Evolutionary conservation across 2,329 filamentous ascomycete genomes (phyloP).

Genomic region (Stagonosporopsis chrysanthemi): DNA sequence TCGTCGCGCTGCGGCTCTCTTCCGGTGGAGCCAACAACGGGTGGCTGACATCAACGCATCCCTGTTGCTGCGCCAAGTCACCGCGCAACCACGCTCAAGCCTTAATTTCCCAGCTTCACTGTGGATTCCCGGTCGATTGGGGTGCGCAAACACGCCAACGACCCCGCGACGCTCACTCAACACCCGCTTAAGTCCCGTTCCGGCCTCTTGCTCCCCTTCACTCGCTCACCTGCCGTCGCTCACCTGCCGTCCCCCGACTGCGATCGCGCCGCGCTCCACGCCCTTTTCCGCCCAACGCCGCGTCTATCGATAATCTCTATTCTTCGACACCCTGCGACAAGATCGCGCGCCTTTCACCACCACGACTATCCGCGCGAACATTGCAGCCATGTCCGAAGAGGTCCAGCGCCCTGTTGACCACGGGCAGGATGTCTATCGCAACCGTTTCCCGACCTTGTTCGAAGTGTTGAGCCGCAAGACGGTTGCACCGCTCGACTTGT

Average conservation of each 20-base stretch:
- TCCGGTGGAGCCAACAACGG: slow-evolving; percentile 15
- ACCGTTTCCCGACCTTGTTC: slow-evolving; percentile 90
- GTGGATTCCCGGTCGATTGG: slow-evolving; percentile 44
- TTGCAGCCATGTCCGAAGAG: slow-evolving; percentile 36
- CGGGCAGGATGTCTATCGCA: slow-evolving; percentile 60
- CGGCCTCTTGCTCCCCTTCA: slow-evolving; percentile 16
- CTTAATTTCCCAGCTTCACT: slow-evolving; percentile 30
- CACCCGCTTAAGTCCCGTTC: slow-evolving; percentile 13
- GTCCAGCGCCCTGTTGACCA: slow-evolving; percentile 22
- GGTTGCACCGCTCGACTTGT: slow-evolving; percentile 93
- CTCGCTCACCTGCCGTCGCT: slow-evolving; percentile 28
- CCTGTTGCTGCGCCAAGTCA: slow-evolving; percentile 43
- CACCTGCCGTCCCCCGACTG: slow-evolving; percentile 10
- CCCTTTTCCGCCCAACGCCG: slow-evolving; percentile 22
- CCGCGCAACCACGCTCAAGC: slow-evolving; percentile 23
- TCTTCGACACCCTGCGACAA: slow-evolving; percentile 24
- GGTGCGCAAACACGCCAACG: slow-evolving; percentile 30
- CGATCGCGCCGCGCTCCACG: slow-evolving; percentile 30
- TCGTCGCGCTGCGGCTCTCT: slow-evolving; percentile 9
- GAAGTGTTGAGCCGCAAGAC: slow-evolving; percentile 94
- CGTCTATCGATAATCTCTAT: slow-evolving; percentile 33
- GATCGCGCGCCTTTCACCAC: slow-evolving; percentile 30
- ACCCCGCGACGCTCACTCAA: slow-evolving; percentile 16
- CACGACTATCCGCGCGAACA: background rate
- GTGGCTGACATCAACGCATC: slow-evolving; percentile 21